phyloP scores from a whole-genome alignment of 768 basidiomycete genomes.

The Mycena sanguinolenta region DNA sequence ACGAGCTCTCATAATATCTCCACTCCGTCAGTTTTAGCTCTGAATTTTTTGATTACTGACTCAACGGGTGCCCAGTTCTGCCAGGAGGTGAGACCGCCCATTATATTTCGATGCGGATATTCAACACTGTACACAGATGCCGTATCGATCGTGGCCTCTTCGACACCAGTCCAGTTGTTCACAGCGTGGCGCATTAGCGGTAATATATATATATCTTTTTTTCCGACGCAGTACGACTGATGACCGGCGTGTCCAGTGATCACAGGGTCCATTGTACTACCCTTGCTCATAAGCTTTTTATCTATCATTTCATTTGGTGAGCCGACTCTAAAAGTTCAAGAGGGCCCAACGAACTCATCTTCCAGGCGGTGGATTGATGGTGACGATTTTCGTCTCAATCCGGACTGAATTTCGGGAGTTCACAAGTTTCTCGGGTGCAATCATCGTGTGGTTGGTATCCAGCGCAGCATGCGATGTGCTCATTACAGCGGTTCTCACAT shows the following conservation, averaged over 20 bases:
- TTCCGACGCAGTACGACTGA: background rate
- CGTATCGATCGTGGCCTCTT: slow-evolving; percentile 22
- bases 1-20: slow-evolving; percentile 23
- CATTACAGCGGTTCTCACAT: slow-evolving; percentile 41
- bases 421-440: slow-evolving; percentile 31
- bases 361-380: slow-evolving; percentile 27
- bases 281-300: slow-evolving; percentile 25
- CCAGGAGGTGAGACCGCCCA: slow-evolving; percentile 26
- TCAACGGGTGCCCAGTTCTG: slow-evolving; percentile 6
- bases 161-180: slow-evolving; percentile 34
- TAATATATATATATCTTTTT: background rate
- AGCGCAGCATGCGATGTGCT: slow-evolving; percentile 41
- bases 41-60: background rate
- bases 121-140: slow-evolving; percentile 8
- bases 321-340: background rate
- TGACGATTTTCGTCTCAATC: slow-evolving; percentile 25
- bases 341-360: background rate
- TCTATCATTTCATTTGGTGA: slow-evolving; percentile 30
- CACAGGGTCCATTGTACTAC: slow-evolving; percentile 19
- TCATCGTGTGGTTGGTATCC: slow-evolving; percentile 41
- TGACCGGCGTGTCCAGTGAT: slow-evolving; percentile 18
- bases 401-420: slow-evolving; percentile 37
- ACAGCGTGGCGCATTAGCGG: slow-evolving; percentile 36
- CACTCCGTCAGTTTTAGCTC: slow-evolving; percentile 15
- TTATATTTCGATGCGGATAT: background rate